These are phyloP conservation scores for Rhynchospora breviuscula DNA, from an alignment of 176 grass and related monocot species.

Conservation along the genomic window DNA sequence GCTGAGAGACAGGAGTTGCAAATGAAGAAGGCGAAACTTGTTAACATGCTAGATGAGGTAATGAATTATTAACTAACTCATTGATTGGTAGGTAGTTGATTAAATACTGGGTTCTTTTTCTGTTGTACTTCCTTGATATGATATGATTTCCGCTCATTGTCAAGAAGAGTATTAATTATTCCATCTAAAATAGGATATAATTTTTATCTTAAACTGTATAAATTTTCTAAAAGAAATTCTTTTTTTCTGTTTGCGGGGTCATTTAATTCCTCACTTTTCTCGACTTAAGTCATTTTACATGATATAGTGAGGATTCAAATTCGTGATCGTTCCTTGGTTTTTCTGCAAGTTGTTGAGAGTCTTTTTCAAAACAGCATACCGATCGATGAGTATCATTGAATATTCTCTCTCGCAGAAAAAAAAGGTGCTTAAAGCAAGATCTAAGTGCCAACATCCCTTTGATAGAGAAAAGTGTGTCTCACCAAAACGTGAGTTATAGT, in stretches of 20 bases:
- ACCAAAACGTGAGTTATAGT: background rate
- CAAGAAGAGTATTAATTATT: background rate
- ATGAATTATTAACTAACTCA: conserved; percentile 22
- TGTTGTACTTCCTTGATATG: background rate
- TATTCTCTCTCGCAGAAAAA: conserved; percentile 9
- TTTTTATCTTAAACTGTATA: background rate
- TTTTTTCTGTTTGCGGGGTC: background rate
- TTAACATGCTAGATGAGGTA: conserved; percentile 98
- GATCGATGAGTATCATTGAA: background rate
- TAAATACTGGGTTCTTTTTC: background rate
- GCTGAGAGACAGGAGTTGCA: conserved; percentile 93
- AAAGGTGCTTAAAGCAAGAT: conserved; percentile 1
- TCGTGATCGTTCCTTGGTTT: background rate
- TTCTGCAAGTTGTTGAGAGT: background rate
- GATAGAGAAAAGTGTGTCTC: conserved; percentile 10
- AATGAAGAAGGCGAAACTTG: conserved; percentile 99
- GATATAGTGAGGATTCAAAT: background rate
- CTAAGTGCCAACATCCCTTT: background rate
- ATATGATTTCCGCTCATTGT: background rate
- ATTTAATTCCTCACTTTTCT: background rate
- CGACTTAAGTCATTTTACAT: background rate
- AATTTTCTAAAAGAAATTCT: background rate
- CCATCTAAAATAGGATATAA: background rate
- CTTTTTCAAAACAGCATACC: background rate
- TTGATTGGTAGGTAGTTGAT: conserved; percentile 22